phyloP scores from a whole-genome alignment of 208 protist species.

The Phytomonas sp. region DNA sequence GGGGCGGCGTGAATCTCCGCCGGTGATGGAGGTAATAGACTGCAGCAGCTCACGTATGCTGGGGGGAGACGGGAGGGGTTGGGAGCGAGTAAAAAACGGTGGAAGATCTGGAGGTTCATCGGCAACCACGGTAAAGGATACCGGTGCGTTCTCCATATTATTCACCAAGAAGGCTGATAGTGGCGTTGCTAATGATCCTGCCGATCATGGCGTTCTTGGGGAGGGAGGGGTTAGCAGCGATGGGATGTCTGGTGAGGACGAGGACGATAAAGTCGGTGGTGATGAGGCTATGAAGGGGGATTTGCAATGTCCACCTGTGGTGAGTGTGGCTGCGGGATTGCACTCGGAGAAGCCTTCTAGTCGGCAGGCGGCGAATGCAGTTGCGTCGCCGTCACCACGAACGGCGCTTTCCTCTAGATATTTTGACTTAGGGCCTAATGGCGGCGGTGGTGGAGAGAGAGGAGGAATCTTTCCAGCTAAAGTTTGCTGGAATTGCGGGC shows the following conservation, averaged over 20 bases:
- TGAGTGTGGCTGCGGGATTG: neutral
- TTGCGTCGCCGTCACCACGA: too few relatives aligned
- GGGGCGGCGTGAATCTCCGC: neutral
- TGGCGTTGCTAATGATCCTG: neutral
- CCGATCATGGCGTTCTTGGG: neutral
- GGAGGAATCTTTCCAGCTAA: slow-evolving; percentile 12
- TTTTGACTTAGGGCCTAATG: slow-evolving; percentile 42
- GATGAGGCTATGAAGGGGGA: neutral
- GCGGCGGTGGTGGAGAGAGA: slow-evolving; percentile 10
- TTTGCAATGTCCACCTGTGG: neutral
- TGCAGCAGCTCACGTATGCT: slow-evolving; percentile 4
- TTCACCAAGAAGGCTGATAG: neutral
- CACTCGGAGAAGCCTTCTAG: neutral
- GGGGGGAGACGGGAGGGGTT: neutral
- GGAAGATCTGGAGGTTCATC: neutral
- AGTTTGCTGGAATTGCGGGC: slow-evolving; percentile 81
- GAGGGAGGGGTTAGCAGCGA: neutral
- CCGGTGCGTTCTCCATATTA: neutral
- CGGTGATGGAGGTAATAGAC: slow-evolving; percentile 22
- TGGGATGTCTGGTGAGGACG: slow-evolving; percentile 1
- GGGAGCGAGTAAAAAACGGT: neutral
- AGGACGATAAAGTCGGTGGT: slow-evolving; percentile 5
- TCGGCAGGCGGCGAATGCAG: neutral
- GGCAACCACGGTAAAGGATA: neutral
- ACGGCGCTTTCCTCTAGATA: slow-evolving; percentile 26